Evolutionary conservation across 345 rosid species (phyloP), one percentile per base, ranked within the genome.

Genomic region (Populus davidiana): DNA sequence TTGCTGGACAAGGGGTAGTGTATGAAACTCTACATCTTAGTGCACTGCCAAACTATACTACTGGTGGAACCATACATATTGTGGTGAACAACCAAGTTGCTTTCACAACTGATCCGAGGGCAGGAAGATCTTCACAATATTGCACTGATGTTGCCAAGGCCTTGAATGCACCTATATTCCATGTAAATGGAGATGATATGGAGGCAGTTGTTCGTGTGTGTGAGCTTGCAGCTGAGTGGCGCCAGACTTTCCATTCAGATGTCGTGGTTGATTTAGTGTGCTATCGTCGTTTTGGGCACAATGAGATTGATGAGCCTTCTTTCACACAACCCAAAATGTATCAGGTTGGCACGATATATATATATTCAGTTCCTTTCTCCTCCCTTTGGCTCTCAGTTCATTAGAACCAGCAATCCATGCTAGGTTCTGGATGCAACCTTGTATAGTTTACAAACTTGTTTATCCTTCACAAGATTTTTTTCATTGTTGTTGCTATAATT

Each of bases 1-100:
- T 92, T 83, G 94, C 97, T 6, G 97, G 94, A 35, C 97, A 92
- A 83, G 97, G 97, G 70, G 97, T 92, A 17, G 94, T 92, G 0
- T 92, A 92, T 83, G 94, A 92, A 79, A 92, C 92, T 77, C 88
- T 92, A 13, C 97, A 92, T 89, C 90, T 92, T 68, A 92, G 94
- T 81, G 97, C 97, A n/a, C 89, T 92, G 78, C 93, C 94, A 67
- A 92, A 86, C 84, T 91, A 92, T 82, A 69, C 86, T 23, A 91
- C 94, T 2, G 94, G 97, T 74, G 97, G 94, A 25, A 92, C 97
- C 27, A 88, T 92, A 65, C 97, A 92, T 78, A 87, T 91, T 74
- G 97, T 92, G 66, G 97, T 92, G 73, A 92, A 92, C 84, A 92
- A 92, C 77, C 97, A 92, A 87, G 97, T 92, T 64, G 97, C 95